A percentile compares a stretch with the other conserved stretches of the same genome.
phyloP scores from a whole-genome alignment of 805 yeast species.

The Suhomyces faveliae region DNA sequence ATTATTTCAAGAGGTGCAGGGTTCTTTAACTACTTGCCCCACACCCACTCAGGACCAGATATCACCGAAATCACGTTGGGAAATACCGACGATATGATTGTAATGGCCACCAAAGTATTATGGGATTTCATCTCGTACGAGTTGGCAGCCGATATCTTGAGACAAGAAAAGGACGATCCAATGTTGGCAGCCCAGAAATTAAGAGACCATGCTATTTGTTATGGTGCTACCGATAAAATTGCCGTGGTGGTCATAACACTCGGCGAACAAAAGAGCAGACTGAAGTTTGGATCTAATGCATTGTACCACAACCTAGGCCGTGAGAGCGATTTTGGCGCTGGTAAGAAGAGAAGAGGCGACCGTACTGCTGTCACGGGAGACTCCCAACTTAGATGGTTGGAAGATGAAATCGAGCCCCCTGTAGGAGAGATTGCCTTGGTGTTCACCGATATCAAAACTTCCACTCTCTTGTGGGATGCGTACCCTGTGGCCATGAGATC shows the following conservation, averaged over 20 bases:
- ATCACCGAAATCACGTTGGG: slow-evolving; percentile 59
- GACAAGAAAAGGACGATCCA: slow-evolving; percentile 79
- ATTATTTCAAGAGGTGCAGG: slow-evolving; percentile 92
- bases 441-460: slow-evolving; percentile 94
- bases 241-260: slow-evolving; percentile 78
- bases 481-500: slow-evolving; percentile 93
- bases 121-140: slow-evolving; percentile 86
- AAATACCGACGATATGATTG: slow-evolving; percentile 76
- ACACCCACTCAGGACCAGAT: slow-evolving; percentile 85
- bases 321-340: slow-evolving; percentile 32
- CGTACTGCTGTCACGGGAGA: slow-evolving; percentile 57
- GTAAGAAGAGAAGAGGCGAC: slow-evolving; percentile 42
- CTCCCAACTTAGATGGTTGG: slow-evolving; percentile 75
- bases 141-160: slow-evolving; percentile 84
- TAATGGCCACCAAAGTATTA: slow-evolving; percentile 76
- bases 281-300: slow-evolving; percentile 26
- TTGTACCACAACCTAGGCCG: slow-evolving; percentile 40
- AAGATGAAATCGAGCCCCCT: slow-evolving; percentile 92
- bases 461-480: slow-evolving; percentile 91
- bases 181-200: slow-evolving; percentile 89
- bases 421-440: slow-evolving; percentile 93
- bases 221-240: slow-evolving; percentile 78
- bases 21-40: slow-evolving; percentile 80
- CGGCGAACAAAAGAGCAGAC: slow-evolving; percentile 46
- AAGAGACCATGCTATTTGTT: slow-evolving; percentile 91